Percentiles rank a stretch among this genome's conserved stretches.
phyloP scores from a whole-genome alignment of 2,329 filamentous ascomycete species.

The Elsinoe perseae region DNA sequence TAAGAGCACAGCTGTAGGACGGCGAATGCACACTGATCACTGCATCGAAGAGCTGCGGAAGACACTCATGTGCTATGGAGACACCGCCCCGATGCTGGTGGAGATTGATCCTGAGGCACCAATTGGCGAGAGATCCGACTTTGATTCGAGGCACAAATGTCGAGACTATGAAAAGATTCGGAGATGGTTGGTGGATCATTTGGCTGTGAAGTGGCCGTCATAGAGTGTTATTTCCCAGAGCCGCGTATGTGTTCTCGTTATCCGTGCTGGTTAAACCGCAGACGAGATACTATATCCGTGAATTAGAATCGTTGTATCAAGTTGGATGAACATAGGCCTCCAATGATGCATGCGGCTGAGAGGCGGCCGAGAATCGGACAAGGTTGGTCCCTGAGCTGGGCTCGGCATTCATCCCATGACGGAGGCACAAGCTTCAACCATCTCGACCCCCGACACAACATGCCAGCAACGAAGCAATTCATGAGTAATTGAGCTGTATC shows the following conservation, averaged over 20 bases:
- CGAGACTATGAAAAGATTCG: slow-evolving; percentile 15
- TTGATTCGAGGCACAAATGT: slow-evolving; percentile 17
- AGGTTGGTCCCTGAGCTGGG: neutral
- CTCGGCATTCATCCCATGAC: slow-evolving; percentile 1
- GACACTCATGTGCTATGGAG: slow-evolving; percentile 17
- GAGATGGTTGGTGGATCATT: slow-evolving; percentile 1
- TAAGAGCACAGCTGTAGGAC: neutral
- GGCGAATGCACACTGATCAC: slow-evolving; percentile 18
- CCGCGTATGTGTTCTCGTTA: neutral
- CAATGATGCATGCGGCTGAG: neutral
- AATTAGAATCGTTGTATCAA: neutral
- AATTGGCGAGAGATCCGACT: slow-evolving; percentile 15
- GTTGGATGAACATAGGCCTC: no score
- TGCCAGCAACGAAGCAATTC: neutral
- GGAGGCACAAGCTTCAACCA: slow-evolving; percentile 7
- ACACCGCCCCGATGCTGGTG: slow-evolving; percentile 17
- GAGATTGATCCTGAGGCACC: slow-evolving; percentile 8
- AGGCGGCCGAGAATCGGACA: neutral
- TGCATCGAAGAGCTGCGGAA: slow-evolving; percentile 18
- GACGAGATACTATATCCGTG: no score
- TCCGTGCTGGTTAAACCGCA: no score
- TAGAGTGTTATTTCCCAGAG: neutral
- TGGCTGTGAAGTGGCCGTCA: slow-evolving; percentile 6
- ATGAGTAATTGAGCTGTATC: neutral
- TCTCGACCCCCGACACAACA: neutral